Percentiles rank a stretch among this genome's conserved stretches.
These are phyloP conservation scores for Amaranthus palmeri DNA, from an alignment of 148 eudicot genomes.

Conservation along the genomic window DNA sequence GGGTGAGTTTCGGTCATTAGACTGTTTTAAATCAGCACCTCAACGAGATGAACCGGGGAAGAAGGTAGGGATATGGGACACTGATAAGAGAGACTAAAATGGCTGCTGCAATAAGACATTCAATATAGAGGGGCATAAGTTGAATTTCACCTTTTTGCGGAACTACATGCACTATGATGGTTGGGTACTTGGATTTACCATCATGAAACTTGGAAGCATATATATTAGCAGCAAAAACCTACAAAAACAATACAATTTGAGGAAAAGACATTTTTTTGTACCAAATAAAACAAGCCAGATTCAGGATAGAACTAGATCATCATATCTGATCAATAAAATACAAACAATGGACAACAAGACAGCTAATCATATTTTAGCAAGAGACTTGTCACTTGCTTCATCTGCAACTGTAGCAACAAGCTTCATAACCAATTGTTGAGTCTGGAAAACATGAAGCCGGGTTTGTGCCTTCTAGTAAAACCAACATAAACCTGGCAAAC, in stretches of 20 bases:
- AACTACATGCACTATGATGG: conserved; percentile 78
- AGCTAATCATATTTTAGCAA: neutral
- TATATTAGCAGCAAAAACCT: conserved; percentile 94
- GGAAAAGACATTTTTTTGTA: neutral
- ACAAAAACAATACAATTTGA: conserved; percentile 16
- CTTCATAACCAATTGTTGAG: conserved; percentile 83
- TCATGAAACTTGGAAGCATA: conserved; percentile 71
- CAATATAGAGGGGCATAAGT: neutral
- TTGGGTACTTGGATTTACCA: conserved; percentile 36
- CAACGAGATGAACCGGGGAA: neutral
- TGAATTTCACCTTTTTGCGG: conserved; percentile 62
- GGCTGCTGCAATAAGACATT: neutral
- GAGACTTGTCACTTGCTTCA: conserved; percentile 68
- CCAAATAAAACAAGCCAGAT: neutral
- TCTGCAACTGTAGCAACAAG: conserved; percentile 89
- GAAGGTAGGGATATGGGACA: neutral
- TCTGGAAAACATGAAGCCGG: conserved; percentile 95
- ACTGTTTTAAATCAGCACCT: neutral
- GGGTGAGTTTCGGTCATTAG: neutral
- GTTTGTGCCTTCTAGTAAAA: conserved; percentile 81
- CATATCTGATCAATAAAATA: neutral
- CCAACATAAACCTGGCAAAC: conserved; percentile 72
- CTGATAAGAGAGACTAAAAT: neutral
- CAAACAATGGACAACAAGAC: neutral
- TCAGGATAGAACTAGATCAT: neutral